Conservation (phyloP, 257 asterid species). For the Galeopsis tetrahit region DNA sequence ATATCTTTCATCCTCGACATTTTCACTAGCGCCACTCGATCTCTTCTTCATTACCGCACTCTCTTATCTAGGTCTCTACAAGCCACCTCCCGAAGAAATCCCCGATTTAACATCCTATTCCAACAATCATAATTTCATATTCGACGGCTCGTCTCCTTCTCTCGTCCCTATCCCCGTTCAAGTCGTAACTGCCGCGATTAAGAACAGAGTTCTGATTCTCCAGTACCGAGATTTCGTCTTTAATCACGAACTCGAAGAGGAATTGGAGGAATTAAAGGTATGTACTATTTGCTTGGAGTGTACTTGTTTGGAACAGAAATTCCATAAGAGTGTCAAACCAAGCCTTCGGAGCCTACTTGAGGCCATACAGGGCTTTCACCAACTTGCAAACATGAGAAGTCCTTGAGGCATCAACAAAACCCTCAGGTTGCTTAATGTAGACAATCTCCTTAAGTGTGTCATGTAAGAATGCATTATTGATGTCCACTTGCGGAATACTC, state of each 20-base stretch:
- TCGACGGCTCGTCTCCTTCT: slow-evolving; percentile 64
- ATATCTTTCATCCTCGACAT: slow-evolving; percentile 44
- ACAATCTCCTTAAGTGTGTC: too few species aligned
- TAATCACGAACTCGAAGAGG: not conserved
- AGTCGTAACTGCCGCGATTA: slow-evolving; percentile 59
- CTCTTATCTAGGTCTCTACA: slow-evolving; percentile 63
- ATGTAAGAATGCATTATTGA: too few species aligned
- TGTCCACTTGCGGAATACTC: too few species aligned
- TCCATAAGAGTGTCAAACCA: too few species aligned
- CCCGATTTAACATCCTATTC: slow-evolving; percentile 33
- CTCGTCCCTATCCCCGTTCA: slow-evolving; percentile 62
- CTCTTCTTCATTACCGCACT: slow-evolving; percentile 51
- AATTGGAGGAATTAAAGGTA: not conserved
- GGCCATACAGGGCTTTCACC: too few species aligned
- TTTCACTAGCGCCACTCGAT: slow-evolving; percentile 44
- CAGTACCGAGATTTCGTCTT: slow-evolving; percentile 30
- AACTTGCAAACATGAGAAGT: too few species aligned
- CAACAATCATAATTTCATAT: slow-evolving; percentile 48
- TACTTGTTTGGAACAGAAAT: too few species aligned
- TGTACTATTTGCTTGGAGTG: slow-evolving; percentile 63
- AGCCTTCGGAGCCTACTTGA: too few species aligned
- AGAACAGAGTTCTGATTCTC: slow-evolving; percentile 47
- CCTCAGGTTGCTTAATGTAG: too few species aligned
- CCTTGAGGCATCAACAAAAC: too few species aligned
- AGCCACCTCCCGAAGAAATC: slow-evolving; percentile 54